Percentiles rank a stretch among this genome's conserved stretches.
phyloP scores from a whole-genome alignment of 208 protist species.

The Trypanosoma avium region DNA sequence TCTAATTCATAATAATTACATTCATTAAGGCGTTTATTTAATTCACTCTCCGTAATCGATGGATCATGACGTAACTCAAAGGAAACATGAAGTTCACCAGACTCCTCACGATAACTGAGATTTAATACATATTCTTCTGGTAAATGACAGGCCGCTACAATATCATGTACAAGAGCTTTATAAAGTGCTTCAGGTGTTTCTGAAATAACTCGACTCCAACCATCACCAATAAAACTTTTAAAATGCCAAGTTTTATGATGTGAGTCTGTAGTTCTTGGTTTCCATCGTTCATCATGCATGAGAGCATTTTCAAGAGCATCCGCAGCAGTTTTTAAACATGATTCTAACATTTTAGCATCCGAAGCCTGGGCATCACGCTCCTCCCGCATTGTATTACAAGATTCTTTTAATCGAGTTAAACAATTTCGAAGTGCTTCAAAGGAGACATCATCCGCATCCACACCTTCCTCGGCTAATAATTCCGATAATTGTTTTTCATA shows the following conservation, averaged over 20 bases:
- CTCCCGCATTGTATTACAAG: conserved; percentile 1
- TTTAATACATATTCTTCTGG: conserved; percentile 33
- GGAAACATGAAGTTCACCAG: conserved; percentile 9
- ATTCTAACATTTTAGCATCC: conserved; percentile 31
- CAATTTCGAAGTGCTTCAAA: conserved; percentile 7
- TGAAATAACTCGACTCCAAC: conserved; percentile 21
- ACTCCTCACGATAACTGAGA: conserved; percentile 12
- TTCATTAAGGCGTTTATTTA: conserved; percentile 24
- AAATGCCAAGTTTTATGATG: conserved; percentile 27
- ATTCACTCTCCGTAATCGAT: conserved; percentile 18
- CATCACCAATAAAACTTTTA: conserved; percentile 20
- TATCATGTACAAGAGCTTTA: conserved; percentile 28
- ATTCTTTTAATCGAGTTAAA: not conserved
- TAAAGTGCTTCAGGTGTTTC: conserved; percentile 22
- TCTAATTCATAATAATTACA: conserved; percentile 31
- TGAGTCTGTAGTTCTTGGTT: conserved; percentile 23
- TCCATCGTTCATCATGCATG: conserved; percentile 38
- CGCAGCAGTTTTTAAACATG: conserved; percentile 25
- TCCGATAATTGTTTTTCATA: conserved; percentile 17
- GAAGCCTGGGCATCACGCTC: conserved; percentile 28
- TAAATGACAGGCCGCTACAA: conserved; percentile 29
- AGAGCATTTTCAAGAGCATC: conserved; percentile 32
- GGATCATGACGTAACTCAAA: conserved; percentile 32
- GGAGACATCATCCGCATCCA: not conserved
- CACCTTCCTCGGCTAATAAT: conserved; percentile 16